A percentile compares a stretch with the other conserved stretches of the same genome.
phyloP scores from a whole-genome alignment of 2,329 filamentous ascomycete genomes.

The Cladosporium sp. region DNA sequence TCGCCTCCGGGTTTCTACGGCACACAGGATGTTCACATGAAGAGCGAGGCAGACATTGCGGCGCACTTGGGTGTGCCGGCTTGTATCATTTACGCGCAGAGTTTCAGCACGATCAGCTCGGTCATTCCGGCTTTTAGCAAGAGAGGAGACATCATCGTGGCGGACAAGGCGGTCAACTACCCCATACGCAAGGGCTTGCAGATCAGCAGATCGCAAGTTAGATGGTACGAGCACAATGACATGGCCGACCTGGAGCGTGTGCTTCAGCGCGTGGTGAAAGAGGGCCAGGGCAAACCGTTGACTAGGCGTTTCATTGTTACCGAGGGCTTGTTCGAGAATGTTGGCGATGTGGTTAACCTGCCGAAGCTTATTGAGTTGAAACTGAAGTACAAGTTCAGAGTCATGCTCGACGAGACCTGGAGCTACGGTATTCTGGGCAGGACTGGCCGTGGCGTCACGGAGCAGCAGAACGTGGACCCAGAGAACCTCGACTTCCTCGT shows the following conservation, averaged over 20 bases:
- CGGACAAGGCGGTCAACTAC: constrained; percentile 89
- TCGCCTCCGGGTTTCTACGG: constrained; percentile 97
- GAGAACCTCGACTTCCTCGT: constrained; percentile 96
- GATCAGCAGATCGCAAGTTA: constrained; percentile 82
- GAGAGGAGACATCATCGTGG: constrained; percentile 93
- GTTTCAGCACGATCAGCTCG: constrained; percentile 93
- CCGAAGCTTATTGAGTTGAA: constrained; percentile 91
- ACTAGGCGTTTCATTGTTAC: constrained; percentile 94
- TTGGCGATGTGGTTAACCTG: constrained; percentile 78
- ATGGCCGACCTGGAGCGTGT: constrained; percentile 89
- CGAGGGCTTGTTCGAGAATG: constrained; percentile 87
- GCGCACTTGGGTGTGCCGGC: constrained; percentile 80
- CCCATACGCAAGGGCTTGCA: constrained; percentile 92
- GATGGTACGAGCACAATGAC: constrained; percentile 94
- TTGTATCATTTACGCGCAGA: constrained; percentile 93
- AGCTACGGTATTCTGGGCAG: constrained; percentile 92
- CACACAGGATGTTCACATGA: constrained; percentile 97
- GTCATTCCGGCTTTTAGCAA: constrained; percentile 97
- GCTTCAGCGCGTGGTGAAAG: constrained; percentile 77
- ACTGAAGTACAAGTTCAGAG: constrained; percentile 93
- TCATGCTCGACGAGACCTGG: constrained; percentile 96
- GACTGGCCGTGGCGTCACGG: constrained; percentile 86
- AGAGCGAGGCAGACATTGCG: constrained; percentile 90
- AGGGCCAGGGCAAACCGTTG: constrained; percentile 82
- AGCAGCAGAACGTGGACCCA: constrained; percentile 93